Evolutionary conservation across 148 eudicot genomes (phyloP), one percentile per base, ranked within the genome.

Genomic region (Vaccinium corymbosum): DNA sequence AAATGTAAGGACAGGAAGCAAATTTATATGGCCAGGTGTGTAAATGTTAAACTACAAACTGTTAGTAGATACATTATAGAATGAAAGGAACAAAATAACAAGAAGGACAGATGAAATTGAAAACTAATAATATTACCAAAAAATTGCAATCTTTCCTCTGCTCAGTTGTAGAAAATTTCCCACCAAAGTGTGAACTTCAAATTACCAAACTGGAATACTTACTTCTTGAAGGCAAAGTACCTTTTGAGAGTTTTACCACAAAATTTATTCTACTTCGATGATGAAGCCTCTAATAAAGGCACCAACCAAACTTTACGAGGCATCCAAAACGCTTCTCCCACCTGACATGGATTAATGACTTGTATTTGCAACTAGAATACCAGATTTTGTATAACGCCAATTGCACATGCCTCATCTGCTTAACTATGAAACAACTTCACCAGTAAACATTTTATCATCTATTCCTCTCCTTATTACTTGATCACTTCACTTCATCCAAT

Each of bases 1-100:
- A 46, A 35, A 62, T 62, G 83, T 62, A 53, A 80, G 25, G 74
- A 76, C 17, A 11, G n/a, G 48, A 42, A 59, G 82, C 16, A 57
- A 35, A 27, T 78, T 78, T 51, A 27, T 53, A 78, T 25, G 62
- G 6, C 62, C 79, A 78, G 42, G 80, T 53, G 32, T 53, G 46
- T 22, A 51, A 77, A 22, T 51, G 59, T 52, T 42, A 78, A 76
- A 78, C 17, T 53, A 51, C 59, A 77, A 50, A 50, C 80, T 1
- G 57, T 22, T 22, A 2, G 46, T 42, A 77, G 38, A 77, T 38
- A 13, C 4, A 7, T 49, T 20, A 77, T 3, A 49, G 16, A 72
- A 76, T 5, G 16, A 49, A 76, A 20, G 53, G 59, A 50, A 50
- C 57, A 50, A 75, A 75, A 76, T 48, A 76, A n/a, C 79, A 76